These are phyloP conservation scores for Acidomyces sp. DNA, from an alignment of 495 filamentous ascomycete species.

Conservation along the genomic window DNA sequence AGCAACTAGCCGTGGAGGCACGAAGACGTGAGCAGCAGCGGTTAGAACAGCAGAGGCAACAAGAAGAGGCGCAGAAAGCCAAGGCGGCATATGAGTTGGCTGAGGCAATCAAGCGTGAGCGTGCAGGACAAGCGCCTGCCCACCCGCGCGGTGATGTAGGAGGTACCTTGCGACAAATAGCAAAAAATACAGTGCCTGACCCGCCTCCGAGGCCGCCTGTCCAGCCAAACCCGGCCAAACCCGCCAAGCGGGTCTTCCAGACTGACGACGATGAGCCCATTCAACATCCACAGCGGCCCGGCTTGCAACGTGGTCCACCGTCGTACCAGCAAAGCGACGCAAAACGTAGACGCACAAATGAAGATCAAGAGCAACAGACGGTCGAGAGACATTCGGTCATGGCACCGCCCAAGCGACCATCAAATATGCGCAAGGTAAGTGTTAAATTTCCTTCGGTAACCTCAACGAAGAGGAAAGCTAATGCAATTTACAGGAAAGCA, in stretches of 20 bases:
- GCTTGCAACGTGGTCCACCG: constrained; percentile 32
- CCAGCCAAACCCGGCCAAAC: constrained; percentile 49
- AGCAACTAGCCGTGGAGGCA: constrained; percentile 46
- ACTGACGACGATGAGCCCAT: constrained; percentile 35
- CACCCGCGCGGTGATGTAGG: constrained; percentile 39
- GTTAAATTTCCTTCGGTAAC: not conserved
- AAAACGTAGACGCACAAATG: constrained; percentile 46
- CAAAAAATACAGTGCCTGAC: constrained; percentile 41
- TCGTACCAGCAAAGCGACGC: constrained; percentile 39
- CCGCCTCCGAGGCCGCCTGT: constrained; percentile 33
- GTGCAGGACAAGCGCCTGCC: constrained; percentile 21
- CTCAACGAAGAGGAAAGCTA: not conserved
- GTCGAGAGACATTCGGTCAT: constrained; percentile 42
- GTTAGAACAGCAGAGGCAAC: constrained; percentile 18
- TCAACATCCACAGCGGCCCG: constrained; percentile 17
- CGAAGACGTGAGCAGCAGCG: constrained; percentile 42
- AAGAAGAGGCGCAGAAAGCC: constrained; percentile 24
- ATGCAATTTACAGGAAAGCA: constrained; percentile 33
- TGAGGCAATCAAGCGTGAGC: constrained; percentile 32
- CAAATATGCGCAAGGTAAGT: constrained; percentile 61
- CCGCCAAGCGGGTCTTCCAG: constrained; percentile 46
- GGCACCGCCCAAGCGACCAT: constrained; percentile 72
- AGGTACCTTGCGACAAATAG: constrained; percentile 38
- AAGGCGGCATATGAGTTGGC: constrained; percentile 34
- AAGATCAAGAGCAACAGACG: constrained; percentile 37